Evolutionary conservation across 2,329 filamentous ascomycete species (phyloP), one percentile per base, ranked within the genome.

Genomic region (Neonectria sp.): DNA sequence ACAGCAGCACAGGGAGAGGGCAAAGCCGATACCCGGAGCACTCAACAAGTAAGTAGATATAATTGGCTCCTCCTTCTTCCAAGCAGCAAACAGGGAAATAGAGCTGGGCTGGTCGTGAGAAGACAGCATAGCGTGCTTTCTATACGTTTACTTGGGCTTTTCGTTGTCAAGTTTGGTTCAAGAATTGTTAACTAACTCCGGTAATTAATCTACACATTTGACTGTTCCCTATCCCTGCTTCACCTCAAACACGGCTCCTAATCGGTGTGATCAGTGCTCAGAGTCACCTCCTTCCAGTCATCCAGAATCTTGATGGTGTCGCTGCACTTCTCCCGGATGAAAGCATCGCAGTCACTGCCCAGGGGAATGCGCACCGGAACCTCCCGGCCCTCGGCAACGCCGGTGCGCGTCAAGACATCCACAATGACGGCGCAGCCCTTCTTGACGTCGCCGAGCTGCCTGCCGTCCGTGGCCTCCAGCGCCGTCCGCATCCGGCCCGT

Each of bases 281-380:
- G 24, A 24, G 71, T 59, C 2, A 77, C 70, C 12, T 75, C 71
- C 71, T 84, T 82, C 87, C 87, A 89, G 65, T 87, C 84, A 45
- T 85, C 78, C 67, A 90, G 64, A 17, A 85, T 67, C 67, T 75
- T 73, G 56, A 86, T 55, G 0, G 84, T 86, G 11, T 76, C 72
- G 52, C 79, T 76, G 62, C 84, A 84, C 79, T 86, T 86, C 1
- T 68, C 73, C 59, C 79, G 80, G 12, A 89, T 80, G 3, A 69
- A 75, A 5, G 75, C 68, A n/a, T 86, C 72, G 7, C 79, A 79
- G 75, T 91, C 89, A 8, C 78, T 82, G 0, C 90, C 90, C 46
- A 92, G 76, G n/a, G 84, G 79, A 55, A 92, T 71, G 31, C 89
- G 79, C 15, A 85, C 71, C 0, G 89, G 89, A 2, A 91, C 78